phyloP scores from a whole-genome alignment of 345 rosid species.

The Crucihimalaya himalaica region DNA sequence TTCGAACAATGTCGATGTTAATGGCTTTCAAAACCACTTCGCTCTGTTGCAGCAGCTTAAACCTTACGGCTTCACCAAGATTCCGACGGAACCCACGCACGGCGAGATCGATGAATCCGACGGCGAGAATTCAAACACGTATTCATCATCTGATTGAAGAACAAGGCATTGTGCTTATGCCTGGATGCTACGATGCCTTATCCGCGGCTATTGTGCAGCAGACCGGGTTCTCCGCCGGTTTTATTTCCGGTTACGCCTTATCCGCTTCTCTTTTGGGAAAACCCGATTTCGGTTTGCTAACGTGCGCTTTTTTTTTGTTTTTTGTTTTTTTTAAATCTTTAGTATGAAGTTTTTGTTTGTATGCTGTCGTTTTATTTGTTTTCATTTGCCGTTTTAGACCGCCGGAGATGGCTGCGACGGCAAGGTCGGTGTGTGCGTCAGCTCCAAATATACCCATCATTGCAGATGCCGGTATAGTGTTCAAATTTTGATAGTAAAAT shows the following conservation, averaged over 20 bases:
- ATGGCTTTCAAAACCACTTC: constrained; percentile 32
- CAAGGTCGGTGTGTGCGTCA: constrained; percentile 48
- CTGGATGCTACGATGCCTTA: constrained; percentile 56
- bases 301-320: constrained; percentile 16
- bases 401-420: constrained; percentile 56
- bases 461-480: constrained; percentile 47
- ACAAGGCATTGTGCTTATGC: constrained; percentile 50
- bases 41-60: constrained; percentile 7
- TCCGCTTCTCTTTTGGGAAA: constrained; percentile 53
- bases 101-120: constrained; percentile 19
- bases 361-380: constrained; percentile 10
- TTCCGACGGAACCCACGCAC: constrained; percentile 16
- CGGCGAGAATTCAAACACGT: constrained; percentile 47
- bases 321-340: background rate
- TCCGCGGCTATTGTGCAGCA: constrained; percentile 50
- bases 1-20: constrained; percentile 32
- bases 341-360: background rate
- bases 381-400: constrained; percentile 37
- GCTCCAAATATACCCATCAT: constrained; percentile 48
- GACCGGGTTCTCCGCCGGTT: constrained; percentile 49
- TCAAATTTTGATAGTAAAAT: background rate
- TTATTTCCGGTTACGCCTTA: constrained; percentile 51
- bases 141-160: constrained; percentile 51
- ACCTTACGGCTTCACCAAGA: constrained; percentile 15
- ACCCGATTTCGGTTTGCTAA: constrained; percentile 56